Conservation (phyloP, 306 rosid species). For the Spatholobus suberectus region DNA sequence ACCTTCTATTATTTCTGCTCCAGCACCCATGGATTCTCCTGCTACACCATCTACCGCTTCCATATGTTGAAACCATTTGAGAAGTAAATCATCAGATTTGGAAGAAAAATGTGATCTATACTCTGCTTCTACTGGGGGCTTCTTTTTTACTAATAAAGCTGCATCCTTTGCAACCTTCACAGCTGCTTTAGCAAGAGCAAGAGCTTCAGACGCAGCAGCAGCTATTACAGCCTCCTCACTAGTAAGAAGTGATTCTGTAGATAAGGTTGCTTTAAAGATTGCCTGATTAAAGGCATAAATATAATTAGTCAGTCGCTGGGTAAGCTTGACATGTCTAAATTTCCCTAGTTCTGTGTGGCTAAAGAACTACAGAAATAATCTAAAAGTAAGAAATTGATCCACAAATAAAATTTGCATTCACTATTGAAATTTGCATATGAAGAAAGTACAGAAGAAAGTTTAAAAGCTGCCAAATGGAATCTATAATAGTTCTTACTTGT, state of each 20-base stretch:
- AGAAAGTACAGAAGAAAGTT: conserved; percentile 19
- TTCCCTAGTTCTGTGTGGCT: background rate
- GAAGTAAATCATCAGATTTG: conserved; percentile 53
- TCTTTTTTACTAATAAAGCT: conserved; percentile 57
- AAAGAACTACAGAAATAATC: conserved; percentile 11
- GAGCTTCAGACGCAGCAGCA: conserved; percentile 93
- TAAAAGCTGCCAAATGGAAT: background rate
- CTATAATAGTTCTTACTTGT: background rate
- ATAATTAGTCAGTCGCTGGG: conserved; percentile 31
- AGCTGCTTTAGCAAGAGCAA: conserved; percentile 93
- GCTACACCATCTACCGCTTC: conserved; percentile 56
- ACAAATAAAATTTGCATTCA: background rate
- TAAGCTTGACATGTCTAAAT: conserved; percentile 18
- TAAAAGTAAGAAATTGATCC: conserved; percentile 16
- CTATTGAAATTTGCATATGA: conserved; percentile 22
- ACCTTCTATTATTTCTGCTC: conserved; percentile 49
- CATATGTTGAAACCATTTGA: conserved; percentile 63
- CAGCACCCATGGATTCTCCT: conserved; percentile 52
- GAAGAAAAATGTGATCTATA: conserved; percentile 41
- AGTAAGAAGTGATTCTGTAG: conserved; percentile 73
- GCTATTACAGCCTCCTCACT: conserved; percentile 87
- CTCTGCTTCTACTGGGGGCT: conserved; percentile 42
- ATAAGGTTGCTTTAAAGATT: conserved; percentile 63
- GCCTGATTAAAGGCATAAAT: conserved; percentile 54
- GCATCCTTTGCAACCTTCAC: conserved; percentile 86